A percentile compares a stretch with the other conserved stretches of the same genome.
phyloP scores from a whole-genome alignment of 306 rosid species.

The Abrus precatorius region DNA sequence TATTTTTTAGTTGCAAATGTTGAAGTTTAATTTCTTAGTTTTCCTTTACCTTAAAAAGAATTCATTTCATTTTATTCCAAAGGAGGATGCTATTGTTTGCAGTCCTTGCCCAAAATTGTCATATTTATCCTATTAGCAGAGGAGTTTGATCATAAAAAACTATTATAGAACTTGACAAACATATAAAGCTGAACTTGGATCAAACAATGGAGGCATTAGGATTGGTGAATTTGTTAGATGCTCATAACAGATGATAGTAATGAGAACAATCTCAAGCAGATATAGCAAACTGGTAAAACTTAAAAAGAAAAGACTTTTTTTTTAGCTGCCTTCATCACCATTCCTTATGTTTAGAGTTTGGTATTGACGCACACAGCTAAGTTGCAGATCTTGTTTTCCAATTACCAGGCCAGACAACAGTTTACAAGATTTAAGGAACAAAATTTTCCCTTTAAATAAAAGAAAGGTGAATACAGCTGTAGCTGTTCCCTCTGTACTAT shows the following conservation, averaged over 20 bases:
- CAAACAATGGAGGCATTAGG: neutral
- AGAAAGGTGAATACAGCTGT: slow-evolving; percentile 63
- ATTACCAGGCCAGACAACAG: slow-evolving; percentile 74
- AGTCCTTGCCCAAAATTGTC: neutral
- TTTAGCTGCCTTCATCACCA: neutral
- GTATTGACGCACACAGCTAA: slow-evolving; percentile 28
- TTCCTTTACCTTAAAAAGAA: slow-evolving; percentile 7
- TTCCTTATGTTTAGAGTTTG: neutral
- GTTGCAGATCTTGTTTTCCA: slow-evolving; percentile 43
- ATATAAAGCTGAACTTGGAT: slow-evolving; percentile 1
- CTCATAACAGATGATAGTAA: neutral
- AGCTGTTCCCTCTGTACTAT: slow-evolving; percentile 56
- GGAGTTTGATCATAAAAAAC: neutral
- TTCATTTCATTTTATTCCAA: neutral
- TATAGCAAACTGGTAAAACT: neutral
- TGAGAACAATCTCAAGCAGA: neutral
- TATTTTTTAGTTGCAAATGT: neutral
- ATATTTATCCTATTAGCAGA: neutral
- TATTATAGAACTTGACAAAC: neutral
- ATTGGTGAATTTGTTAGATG: slow-evolving; percentile 9
- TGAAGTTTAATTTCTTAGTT: neutral
- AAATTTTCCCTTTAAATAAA: slow-evolving; percentile 66
- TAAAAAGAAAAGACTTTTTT: neutral
- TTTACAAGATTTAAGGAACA: slow-evolving; percentile 75
- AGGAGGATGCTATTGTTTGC: slow-evolving; percentile 14